A percentile compares a stretch with the other conserved stretches of the same genome.
phyloP scores from a whole-genome alignment of 1,139 yeast species.

The Pichia kudriavzevii region DNA sequence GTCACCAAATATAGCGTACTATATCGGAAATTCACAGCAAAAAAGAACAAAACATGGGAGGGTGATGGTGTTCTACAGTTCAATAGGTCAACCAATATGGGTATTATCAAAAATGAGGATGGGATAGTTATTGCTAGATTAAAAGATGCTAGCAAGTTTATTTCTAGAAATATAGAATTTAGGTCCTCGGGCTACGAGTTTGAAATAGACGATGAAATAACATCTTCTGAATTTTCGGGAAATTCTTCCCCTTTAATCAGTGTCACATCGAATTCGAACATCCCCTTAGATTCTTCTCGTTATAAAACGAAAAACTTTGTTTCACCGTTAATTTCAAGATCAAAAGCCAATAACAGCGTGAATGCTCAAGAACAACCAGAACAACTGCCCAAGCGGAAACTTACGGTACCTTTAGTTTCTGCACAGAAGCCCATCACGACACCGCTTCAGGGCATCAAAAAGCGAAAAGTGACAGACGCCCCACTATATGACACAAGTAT shows the following conservation, averaged over 20 bases:
- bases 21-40: slow-evolving; percentile 64
- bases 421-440: not conserved
- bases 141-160: slow-evolving; percentile 21
- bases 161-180: slow-evolving; percentile 38
- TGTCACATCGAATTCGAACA: too few relatives aligned
- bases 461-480: not conserved
- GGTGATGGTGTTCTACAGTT: slow-evolving; percentile 67
- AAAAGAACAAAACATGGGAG: slow-evolving; percentile 91
- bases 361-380: not conserved
- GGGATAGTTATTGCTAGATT: slow-evolving; percentile 18
- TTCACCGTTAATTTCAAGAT: not conserved
- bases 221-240: slow-evolving; percentile 7
- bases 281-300: not conserved
- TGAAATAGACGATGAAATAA: slow-evolving; percentile 37
- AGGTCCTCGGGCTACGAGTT: slow-evolving; percentile 46
- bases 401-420: too few relatives aligned
- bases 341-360: not conserved
- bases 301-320: not conserved
- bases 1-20: slow-evolving; percentile 35
- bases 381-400: not conserved
- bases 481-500: slow-evolving; percentile 19
- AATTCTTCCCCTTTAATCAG: slow-evolving; percentile 1
- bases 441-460: not conserved
- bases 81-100: slow-evolving; percentile 15
- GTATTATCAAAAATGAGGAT: slow-evolving; percentile 20